Evolutionary conservation across 2,329 filamentous ascomycete genomes (phyloP), one percentile per base, ranked within the genome.

Genomic region (Stachybotrys chlorohalonatus): DNA sequence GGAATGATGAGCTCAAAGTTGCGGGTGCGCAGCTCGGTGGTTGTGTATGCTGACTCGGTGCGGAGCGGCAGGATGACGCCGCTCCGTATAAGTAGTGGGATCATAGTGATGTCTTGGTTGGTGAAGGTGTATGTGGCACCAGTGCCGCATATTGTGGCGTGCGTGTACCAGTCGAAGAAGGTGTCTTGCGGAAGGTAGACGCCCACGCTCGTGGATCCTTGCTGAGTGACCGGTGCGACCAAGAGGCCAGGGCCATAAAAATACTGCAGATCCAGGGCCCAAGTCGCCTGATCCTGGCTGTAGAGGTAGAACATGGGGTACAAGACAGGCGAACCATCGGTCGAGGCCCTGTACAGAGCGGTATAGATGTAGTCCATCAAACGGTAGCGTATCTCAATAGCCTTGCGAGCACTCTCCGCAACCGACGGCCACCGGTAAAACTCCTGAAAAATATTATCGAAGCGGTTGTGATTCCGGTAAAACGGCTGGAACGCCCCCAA

Each of bases 341-440:
- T 63, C 32, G 76, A 79, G 66, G 89, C 81, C 55, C 73, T 70
- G 64, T 84, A 75, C 60, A 90, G 75, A 0, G 84, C 82, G 1
- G 88, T 91, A 74, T 93, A 92, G 56, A 89, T 77, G 71, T 92
- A 92, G 63, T 91, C 88, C n/a, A 93, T 75, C n/a, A 92, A 75
- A 36, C 81, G 78, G 72, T 92, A 92, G n/a, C 89, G 80, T 51
- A 84, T 83, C 32, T 79, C 79, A 61, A 92, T 90, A 16, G 84
- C 86, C 56, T 82, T 85, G 54, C 78, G 79, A 0, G 86, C 86
- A 0, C 86, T 84, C 8, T 77, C 71, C 0, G 86, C 75, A 6
- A 89, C 86, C 1, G 74, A 69, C 0, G 75, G 71, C 84, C 86
- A 91, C 49, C 75, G 79, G 68, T 91, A 93, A 46, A 86, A 87